These are phyloP conservation scores for Chaetomium strumarium DNA, from an alignment of 2,329 filamentous ascomycete genomes.

Conservation along the genomic window DNA sequence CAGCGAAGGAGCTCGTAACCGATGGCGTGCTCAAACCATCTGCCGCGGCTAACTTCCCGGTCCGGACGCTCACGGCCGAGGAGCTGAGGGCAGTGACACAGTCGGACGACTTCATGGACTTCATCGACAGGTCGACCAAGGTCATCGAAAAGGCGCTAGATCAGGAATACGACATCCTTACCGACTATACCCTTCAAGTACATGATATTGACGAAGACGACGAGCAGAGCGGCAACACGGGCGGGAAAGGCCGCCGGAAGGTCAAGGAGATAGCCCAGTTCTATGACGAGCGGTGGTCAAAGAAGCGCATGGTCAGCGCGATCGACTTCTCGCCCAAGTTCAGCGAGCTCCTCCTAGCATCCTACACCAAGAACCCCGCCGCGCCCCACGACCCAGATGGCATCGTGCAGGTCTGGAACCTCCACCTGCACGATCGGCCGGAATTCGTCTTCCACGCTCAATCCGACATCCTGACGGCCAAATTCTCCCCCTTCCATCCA, in stretches of 20 bases:
- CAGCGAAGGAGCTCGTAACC: slow-evolving; percentile 55
- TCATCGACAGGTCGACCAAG: slow-evolving; percentile 92
- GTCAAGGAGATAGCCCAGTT: slow-evolving; percentile 89
- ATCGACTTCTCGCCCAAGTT: slow-evolving; percentile 96
- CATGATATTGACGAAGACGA: slow-evolving; percentile 75
- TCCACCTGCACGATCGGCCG: slow-evolving; percentile 86
- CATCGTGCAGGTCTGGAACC: slow-evolving; percentile 93
- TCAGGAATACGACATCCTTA: slow-evolving; percentile 92
- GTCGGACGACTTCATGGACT: slow-evolving; percentile 90
- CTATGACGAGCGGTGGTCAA: slow-evolving; percentile 91
- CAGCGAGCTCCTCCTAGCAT: slow-evolving; percentile 83
- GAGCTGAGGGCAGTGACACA: slow-evolving; percentile 86
- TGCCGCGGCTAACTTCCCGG: slow-evolving; percentile 59
- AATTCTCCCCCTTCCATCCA: slow-evolving; percentile 97
- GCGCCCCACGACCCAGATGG: slow-evolving; percentile 92
- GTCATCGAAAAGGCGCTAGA: slow-evolving; percentile 94
- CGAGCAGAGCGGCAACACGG: slow-evolving; percentile 64
- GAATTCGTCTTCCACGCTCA: slow-evolving; percentile 97
- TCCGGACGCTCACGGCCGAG: slow-evolving; percentile 72
- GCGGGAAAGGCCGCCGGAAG: slow-evolving; percentile 64
- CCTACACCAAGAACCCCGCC: slow-evolving; percentile 95
- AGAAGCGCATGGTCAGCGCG: slow-evolving; percentile 94
- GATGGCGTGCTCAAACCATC: slow-evolving; percentile 43
- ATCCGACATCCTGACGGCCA: slow-evolving; percentile 89
- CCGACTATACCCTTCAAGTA: slow-evolving; percentile 83